These are phyloP conservation scores for Thraustotheca clavata DNA, from an alignment of 352 stramenopile genomes.

Conservation along the genomic window DNA sequence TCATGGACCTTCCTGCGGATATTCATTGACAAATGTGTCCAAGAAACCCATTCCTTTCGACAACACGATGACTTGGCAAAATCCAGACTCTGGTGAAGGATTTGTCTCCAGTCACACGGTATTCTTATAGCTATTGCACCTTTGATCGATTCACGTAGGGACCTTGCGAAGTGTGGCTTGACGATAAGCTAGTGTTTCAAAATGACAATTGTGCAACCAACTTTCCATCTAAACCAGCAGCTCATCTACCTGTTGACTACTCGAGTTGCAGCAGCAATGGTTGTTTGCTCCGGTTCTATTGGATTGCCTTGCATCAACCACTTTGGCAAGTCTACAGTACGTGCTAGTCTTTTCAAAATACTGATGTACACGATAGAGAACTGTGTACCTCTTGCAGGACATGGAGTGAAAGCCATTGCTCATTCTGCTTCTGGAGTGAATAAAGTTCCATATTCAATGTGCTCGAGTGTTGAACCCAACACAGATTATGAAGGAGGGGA, in stretches of 20 bases:
- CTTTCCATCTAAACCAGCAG: slow-evolving; percentile 22
- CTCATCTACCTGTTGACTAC: slow-evolving; percentile 31
- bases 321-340: slow-evolving; percentile 38
- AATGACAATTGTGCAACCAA: slow-evolving; percentile 33
- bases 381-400: slow-evolving; percentile 1
- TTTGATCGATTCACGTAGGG: slow-evolving; percentile 25
- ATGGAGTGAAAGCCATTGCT: neutral
- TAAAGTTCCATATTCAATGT: neutral
- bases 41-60: slow-evolving; percentile 30
- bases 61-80: slow-evolving; percentile 26
- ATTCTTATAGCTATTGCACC: neutral
- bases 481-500: neutral
- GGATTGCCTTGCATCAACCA: slow-evolving; percentile 33
- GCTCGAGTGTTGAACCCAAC: neutral
- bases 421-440: neutral
- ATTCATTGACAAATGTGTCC: slow-evolving; percentile 27
- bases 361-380: neutral
- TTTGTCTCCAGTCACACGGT: slow-evolving; percentile 18
- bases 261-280: slow-evolving; percentile 28
- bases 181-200: slow-evolving; percentile 31
- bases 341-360: neutral
- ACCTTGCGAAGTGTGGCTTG: slow-evolving; percentile 39
- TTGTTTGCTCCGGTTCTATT: slow-evolving; percentile 42
- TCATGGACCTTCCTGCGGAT: slow-evolving; percentile 31
- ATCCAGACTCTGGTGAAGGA: slow-evolving; percentile 25